Evolutionary conservation across 169 alveolate species (phyloP).

Genomic region (Cryptosporidium parvum): DNA sequence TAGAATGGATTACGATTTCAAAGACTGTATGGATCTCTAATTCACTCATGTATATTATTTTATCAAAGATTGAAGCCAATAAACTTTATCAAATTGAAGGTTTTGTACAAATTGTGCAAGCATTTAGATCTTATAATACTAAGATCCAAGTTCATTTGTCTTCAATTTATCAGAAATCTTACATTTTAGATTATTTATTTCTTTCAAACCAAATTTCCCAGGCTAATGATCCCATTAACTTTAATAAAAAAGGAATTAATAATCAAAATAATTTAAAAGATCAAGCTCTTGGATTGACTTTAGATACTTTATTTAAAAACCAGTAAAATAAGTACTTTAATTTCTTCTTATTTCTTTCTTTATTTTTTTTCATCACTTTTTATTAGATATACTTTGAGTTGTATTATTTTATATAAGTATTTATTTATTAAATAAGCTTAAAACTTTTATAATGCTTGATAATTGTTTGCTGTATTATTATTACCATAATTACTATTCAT

Average conservation of each 20-base stretch:
- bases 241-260: not conserved
- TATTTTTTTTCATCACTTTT: not conserved
- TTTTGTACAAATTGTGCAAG: conserved; percentile 38
- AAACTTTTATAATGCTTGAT: conserved; percentile 37
- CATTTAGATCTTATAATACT: conserved; percentile 58
- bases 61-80: conserved; percentile 17
- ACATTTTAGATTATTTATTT: conserved; percentile 55
- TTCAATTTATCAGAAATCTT: conserved; percentile 42
- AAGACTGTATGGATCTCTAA: conserved; percentile 65
- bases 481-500: not conserved
- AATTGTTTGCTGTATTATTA: conserved; percentile 14
- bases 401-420: too few species aligned
- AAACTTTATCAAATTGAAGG: conserved; percentile 61
- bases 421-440: not conserved
- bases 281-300: conserved; percentile 25
- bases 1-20: conserved; percentile 71
- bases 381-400: not conserved
- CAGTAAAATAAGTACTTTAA: not conserved
- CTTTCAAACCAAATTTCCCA: conserved; percentile 31
- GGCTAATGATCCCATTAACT: not conserved
- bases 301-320: conserved; percentile 41
- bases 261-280: not conserved
- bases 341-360: not conserved
- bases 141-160: conserved; percentile 34
- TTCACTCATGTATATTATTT: conserved; percentile 46